Conservation (phyloP, 2,329 filamentous ascomycete genomes). For the Aschersonia sp. region DNA sequence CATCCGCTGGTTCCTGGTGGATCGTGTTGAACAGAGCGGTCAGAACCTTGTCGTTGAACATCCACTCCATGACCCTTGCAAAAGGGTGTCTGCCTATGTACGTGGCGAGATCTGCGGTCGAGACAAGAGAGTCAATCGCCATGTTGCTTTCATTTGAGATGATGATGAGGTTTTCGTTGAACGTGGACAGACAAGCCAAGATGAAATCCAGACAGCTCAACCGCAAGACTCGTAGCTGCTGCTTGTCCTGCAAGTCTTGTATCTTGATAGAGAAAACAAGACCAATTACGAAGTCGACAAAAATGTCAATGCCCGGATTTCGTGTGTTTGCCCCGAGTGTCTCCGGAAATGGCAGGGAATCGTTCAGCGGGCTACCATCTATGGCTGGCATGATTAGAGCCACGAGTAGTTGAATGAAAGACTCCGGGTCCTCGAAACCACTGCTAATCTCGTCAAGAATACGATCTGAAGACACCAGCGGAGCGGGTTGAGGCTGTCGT, state of each 20-base stretch:
- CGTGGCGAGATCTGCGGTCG: conserved; percentile 55
- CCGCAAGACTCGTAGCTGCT: conserved; percentile 59
- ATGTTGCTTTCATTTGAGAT: conserved; percentile 69
- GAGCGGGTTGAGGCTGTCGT: conserved; percentile 17
- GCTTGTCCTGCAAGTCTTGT: conserved; percentile 48
- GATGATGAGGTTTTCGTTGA: conserved; percentile 87
- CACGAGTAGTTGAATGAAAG: conserved; percentile 67
- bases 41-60: conserved; percentile 86
- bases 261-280: conserved; percentile 57
- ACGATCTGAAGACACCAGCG: conserved; percentile 38
- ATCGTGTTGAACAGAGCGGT: conserved; percentile 63
- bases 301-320: conserved; percentile 72
- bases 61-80: conserved; percentile 90
- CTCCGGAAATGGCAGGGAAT: conserved; percentile 76
- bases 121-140: conserved; percentile 60
- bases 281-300: conserved; percentile 81
- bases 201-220: conserved; percentile 78
- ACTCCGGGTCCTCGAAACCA: conserved; percentile 72
- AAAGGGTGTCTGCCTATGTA: conserved; percentile 90
- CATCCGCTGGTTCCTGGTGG: conserved; percentile 58
- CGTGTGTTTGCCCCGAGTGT: conserved; percentile 64
- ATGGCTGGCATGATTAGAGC: conserved; percentile 54
- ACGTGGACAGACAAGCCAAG: conserved; percentile 61
- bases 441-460: conserved; percentile 62
- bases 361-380: conserved; percentile 48